phyloP scores from a whole-genome alignment of 2,329 filamentous ascomycete species.

The Colletotrichum camelliae region DNA sequence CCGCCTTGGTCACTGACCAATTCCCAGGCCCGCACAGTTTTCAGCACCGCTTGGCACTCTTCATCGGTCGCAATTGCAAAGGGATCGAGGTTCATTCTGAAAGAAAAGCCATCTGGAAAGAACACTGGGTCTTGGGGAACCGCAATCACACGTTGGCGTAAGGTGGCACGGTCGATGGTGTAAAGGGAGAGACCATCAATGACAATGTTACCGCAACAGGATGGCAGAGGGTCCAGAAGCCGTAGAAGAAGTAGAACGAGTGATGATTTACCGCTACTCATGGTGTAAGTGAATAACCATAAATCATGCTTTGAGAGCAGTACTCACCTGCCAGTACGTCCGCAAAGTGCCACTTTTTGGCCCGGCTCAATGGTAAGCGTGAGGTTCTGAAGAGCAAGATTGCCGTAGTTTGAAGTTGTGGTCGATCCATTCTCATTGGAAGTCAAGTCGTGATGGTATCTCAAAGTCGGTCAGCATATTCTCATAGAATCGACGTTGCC shows the following conservation, averaged over 20 bases:
- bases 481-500: not conserved
- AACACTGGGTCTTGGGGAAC: conserved; percentile 61
- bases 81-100: conserved; percentile 50
- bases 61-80: conserved; percentile 31
- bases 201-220: not conserved
- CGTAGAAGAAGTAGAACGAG: conserved; percentile 43
- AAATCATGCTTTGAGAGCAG: not conserved
- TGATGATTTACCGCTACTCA: conserved; percentile 47
- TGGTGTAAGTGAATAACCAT: not conserved
- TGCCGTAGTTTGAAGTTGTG: conserved; percentile 17
- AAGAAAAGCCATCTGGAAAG: conserved; percentile 41
- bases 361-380: conserved; percentile 27
- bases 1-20: not conserved
- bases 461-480: not conserved
- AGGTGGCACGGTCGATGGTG: conserved; percentile 40
- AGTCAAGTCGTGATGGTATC: not conserved
- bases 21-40: not conserved
- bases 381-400: not conserved
- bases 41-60: conserved; percentile 37
- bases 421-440: not conserved
- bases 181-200: conserved; percentile 48
- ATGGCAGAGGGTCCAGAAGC: conserved; percentile 43
- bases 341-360: conserved; percentile 41
- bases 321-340: conserved; percentile 32
- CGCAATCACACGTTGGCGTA: conserved; percentile 54